phyloP scores from a whole-genome alignment of 176 grass and related monocot genomes.

The Carex kokanica region DNA sequence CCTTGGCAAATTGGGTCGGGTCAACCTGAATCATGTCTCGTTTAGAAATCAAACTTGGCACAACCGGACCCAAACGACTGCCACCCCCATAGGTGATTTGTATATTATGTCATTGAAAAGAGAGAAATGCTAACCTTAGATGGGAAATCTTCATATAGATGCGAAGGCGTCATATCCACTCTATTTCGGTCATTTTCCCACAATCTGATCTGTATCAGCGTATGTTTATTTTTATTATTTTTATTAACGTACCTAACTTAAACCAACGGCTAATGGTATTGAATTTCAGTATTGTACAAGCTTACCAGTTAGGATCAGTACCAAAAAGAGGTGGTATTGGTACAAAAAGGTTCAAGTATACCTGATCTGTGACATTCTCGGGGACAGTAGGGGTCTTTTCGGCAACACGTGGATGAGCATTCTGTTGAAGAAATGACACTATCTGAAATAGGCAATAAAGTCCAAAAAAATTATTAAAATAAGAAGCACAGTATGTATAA shows the following conservation, averaged over 20 bases:
- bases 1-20: neutral
- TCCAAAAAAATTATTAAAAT: neutral
- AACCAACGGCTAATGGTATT: neutral
- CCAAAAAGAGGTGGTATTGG: neutral
- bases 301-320: neutral
- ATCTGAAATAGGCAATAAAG: slow-evolving; percentile 42
- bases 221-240: neutral
- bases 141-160: slow-evolving; percentile 91
- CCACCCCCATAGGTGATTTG: neutral
- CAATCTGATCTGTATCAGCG: slow-evolving; percentile 62
- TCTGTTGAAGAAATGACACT: slow-evolving; percentile 87
- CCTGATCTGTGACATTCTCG: slow-evolving; percentile 90
- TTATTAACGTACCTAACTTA: neutral
- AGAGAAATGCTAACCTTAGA: slow-evolving; percentile 49
- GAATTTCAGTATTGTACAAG: neutral
- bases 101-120: neutral
- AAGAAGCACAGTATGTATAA: neutral
- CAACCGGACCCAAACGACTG: neutral
- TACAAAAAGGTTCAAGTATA: slow-evolving; percentile 3
- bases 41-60: neutral
- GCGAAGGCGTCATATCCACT: slow-evolving; percentile 56
- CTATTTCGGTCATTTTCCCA: slow-evolving; percentile 89
- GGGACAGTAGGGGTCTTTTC: slow-evolving; percentile 62
- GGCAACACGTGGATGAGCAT: slow-evolving; percentile 77
- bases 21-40: neutral